Conservation (phyloP, 2,329 filamentous ascomycete genomes). For the Plenodomus lindquistii region DNA sequence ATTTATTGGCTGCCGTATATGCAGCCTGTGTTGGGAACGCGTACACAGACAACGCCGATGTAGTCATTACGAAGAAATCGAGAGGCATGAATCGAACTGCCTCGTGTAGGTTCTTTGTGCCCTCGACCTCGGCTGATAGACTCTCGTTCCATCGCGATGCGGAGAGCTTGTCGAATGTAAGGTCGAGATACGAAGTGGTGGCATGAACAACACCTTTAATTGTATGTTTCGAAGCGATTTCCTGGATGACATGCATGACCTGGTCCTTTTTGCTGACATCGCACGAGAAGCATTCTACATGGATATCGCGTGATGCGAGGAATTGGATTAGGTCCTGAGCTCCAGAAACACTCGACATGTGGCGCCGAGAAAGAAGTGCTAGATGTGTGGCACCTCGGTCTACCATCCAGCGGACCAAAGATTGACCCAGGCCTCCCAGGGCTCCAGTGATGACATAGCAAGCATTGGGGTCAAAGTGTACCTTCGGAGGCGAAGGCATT, state of each 20-base stretch:
- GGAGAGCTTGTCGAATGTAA: conserved; percentile 8
- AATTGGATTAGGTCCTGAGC: not conserved
- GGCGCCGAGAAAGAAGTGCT: conserved; percentile 9
- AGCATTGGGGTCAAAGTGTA: conserved; percentile 17
- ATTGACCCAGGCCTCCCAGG: conserved; percentile 22
- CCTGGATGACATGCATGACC: conserved; percentile 3
- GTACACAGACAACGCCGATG: conserved; percentile 16
- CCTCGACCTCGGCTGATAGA: conserved; percentile 28
- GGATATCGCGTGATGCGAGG: not conserved
- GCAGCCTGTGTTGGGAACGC: conserved; percentile 17
- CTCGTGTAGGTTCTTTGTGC: conserved; percentile 32
- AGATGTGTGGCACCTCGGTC: conserved; percentile 20
- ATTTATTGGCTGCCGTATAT: conserved; percentile 29
- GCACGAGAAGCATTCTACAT: conserved; percentile 1
- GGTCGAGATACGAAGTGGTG: conserved; percentile 9
- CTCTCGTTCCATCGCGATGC: conserved; percentile 2
- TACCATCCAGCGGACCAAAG: conserved; percentile 20
- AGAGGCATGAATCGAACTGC: conserved; percentile 8
- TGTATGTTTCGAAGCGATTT: not conserved
- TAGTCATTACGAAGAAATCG: conserved; percentile 34
- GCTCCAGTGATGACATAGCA: conserved; percentile 23
- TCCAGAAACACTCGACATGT: not conserved
- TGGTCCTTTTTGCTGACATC: conserved; percentile 9
- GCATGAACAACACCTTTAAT: conserved; percentile 20
- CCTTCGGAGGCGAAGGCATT: too few species aligned